Base-by-base conservation (phyloP, 2,329 filamentous ascomycete species). In the Fusarium tricinctum region DNA sequence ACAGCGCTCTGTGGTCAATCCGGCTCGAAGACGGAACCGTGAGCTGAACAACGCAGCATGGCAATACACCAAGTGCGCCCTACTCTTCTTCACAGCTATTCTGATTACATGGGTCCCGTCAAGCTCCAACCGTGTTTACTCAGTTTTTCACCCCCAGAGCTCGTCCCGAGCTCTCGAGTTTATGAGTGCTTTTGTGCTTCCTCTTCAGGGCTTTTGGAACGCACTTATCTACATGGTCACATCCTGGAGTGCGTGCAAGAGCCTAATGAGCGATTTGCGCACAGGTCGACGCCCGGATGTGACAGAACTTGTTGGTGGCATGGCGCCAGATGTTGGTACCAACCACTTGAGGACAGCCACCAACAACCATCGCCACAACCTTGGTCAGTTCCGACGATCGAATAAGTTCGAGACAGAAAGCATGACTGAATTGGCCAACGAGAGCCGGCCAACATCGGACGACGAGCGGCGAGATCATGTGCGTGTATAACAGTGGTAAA, bases 151-250 rank as follows among this genome's bases (percentile, higher is more conserved):
- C 72, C 81, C 84, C 0, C 79, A 85, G 26, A 60, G 83, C 6
- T 79, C 85, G 0, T 85, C 82, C 9, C 84, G 89, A 28, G 81
- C 84, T 0, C 85, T 96, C 23, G 89, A 92, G 72, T 88, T 91
- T 68, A 86, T 89, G 68, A 90, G 91, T 22, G 89, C 91, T 0
- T 85, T 93, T 40, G 92, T 96, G 1, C 84, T 97, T 10, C 92
- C 93, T 0, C 84, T 94, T 0, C 93, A 97, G 75, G 93, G 93
- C 0, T 92, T 94, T 73, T 96, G 92, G 92, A 97, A 97, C 76
- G 87, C 89, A 19, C 78, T 92, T 59, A 93, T 97, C 69, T 97
- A 96, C 78, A 79, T 88, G 17, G 84, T 87, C 13, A 93, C 91
- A 2, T 92, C 90, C 8, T 87, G 88, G 83, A 79, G 85, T 49